Conservation (phyloP, 2,329 filamentous ascomycete species). For the Fulvia fulva region DNA sequence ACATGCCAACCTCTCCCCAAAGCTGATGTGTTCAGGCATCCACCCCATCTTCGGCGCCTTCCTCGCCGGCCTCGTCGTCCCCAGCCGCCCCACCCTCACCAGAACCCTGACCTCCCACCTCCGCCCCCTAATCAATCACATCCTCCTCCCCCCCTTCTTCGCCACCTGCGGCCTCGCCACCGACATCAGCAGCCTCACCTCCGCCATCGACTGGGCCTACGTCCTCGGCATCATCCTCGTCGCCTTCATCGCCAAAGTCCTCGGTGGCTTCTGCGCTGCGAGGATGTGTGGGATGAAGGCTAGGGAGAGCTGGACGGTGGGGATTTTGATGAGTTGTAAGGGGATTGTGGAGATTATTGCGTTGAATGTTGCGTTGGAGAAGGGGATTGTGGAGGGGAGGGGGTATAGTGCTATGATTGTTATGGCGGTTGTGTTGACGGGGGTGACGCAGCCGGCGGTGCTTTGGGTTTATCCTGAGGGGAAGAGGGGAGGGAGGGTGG, state of each 20-base stretch:
- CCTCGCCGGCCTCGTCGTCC: conserved; percentile 77
- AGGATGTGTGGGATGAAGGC: conserved; percentile 70
- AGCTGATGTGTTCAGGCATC: conserved; percentile 35
- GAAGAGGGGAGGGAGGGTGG: background rate
- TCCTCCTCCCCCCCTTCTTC: conserved; percentile 87
- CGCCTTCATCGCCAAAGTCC: conserved; percentile 77
- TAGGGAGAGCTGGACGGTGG: conserved; percentile 82
- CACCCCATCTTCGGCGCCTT: conserved; percentile 92
- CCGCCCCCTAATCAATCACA: conserved; percentile 47
- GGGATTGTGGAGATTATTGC: conserved; percentile 89
- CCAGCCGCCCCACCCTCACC: conserved; percentile 86
- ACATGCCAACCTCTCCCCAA: background rate
- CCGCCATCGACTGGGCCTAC: conserved; percentile 79
- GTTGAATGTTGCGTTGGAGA: conserved; percentile 48
- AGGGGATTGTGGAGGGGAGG: background rate
- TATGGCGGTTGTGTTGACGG: conserved; percentile 51
- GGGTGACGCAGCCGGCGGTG: conserved; percentile 48
- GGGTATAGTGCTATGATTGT: conserved; percentile 32
- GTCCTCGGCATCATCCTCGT: conserved; percentile 73
- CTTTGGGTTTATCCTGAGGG: background rate
- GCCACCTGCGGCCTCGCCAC: conserved; percentile 83
- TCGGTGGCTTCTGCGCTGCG: conserved; percentile 73
- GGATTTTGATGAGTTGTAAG: conserved; percentile 89
- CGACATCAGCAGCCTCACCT: conserved; percentile 73
- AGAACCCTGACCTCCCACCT: conserved; percentile 51